Evolutionary conservation across 1,284 basidiomycete genomes (phyloP).

Genomic region (Lentinula novae-zelandiae): DNA sequence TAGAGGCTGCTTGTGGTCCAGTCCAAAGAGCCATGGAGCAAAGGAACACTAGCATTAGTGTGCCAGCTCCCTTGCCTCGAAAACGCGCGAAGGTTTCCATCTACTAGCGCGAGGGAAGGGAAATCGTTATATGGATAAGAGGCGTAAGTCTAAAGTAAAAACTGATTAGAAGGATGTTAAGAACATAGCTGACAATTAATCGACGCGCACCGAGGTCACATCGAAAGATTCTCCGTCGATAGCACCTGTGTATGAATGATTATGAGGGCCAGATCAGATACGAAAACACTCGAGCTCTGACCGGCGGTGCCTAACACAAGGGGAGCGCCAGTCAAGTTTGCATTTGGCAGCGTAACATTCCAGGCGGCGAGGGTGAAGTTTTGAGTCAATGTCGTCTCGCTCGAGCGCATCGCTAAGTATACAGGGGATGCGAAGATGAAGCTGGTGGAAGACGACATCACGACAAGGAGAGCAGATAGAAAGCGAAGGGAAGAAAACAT

Average conservation of each 20-base stretch:
- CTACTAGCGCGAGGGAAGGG: constrained; percentile 27
- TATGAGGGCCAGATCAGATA: background rate
- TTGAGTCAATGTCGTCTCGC: background rate
- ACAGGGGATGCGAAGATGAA: background rate
- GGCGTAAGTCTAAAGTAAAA: constrained; percentile 30
- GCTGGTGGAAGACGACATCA: background rate
- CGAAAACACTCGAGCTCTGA: constrained; percentile 11
- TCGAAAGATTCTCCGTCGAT: constrained; percentile 29
- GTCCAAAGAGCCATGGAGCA: constrained; percentile 24
- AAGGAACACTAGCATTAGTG: constrained; percentile 32
- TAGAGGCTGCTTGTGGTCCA: constrained; percentile 32
- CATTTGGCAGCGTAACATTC: constrained; percentile 31
- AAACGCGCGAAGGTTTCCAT: constrained; percentile 31
- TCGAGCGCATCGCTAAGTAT: background rate
- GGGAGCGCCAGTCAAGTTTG: constrained; percentile 35
- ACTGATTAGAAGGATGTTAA: background rate
- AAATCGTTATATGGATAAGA: constrained; percentile 26
- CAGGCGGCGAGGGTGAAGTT: constrained; percentile 38
- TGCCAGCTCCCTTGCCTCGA: constrained; percentile 25
- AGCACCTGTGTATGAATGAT: constrained; percentile 23
- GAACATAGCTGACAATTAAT: background rate
- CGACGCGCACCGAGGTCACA: constrained; percentile 30
- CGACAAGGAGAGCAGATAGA: background rate
- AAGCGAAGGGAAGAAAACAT: background rate
- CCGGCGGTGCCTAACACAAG: constrained; percentile 40